Percentiles rank a stretch among this genome's conserved stretches.
Evolutionary conservation across 106 monocot genomes (phyloP).

Genomic region (Triglochin maritima): DNA sequence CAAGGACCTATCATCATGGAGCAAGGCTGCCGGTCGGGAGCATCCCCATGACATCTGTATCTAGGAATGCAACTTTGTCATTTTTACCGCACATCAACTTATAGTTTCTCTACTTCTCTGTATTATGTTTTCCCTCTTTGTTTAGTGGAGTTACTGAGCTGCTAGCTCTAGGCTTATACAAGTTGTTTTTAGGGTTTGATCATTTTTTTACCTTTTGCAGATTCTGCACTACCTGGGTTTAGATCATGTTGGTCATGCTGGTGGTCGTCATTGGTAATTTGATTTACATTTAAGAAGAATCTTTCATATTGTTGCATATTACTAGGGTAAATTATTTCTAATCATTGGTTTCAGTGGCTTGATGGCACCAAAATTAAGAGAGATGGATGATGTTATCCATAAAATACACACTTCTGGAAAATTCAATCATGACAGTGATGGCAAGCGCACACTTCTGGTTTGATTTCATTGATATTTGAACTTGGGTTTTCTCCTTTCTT

Average conservation of each 20-base stretch:
- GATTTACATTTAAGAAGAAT: neutral
- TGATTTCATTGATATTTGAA: constrained; percentile 3
- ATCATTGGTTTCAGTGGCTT: constrained; percentile 38
- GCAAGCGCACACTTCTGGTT: constrained; percentile 72
- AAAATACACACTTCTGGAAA: constrained; percentile 20
- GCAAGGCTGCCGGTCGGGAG: too few species aligned
- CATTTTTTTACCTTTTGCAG: constrained; percentile 23
- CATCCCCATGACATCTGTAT: too few species aligned
- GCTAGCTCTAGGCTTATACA: too few species aligned
- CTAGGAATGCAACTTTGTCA: too few species aligned
- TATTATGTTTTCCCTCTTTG: too few species aligned
- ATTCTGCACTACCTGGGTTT: constrained; percentile 95
- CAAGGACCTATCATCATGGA: too few species aligned
- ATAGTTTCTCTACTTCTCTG: too few species aligned
- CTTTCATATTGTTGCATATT: neutral
- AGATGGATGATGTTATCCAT: constrained; percentile 92
- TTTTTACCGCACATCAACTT: too few species aligned
- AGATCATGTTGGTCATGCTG: constrained; percentile 97
- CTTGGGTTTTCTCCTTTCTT: neutral
- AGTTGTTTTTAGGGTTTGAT: neutral
- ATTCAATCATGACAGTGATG: constrained; percentile 20
- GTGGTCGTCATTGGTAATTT: constrained; percentile 81
- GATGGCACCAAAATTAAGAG: constrained; percentile 84
- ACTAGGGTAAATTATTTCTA: neutral
- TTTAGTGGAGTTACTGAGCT: too few species aligned